Evolutionary conservation across 345 rosid genomes (phyloP), one percentile per base, ranked within the genome.

Genomic region (Sisymbrium irio): DNA sequence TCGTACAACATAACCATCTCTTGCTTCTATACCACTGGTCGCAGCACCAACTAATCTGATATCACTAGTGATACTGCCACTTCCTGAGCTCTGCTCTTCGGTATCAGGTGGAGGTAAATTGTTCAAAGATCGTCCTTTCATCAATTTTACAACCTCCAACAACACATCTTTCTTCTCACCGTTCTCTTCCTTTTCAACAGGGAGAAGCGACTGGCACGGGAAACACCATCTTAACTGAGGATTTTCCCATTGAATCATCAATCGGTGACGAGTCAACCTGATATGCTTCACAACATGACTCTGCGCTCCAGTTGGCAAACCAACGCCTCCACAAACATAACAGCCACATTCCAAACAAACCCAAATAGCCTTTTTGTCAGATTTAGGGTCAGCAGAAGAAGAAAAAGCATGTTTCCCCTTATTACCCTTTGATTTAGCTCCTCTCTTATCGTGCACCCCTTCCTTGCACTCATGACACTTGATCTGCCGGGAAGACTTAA

Each of bases 291-390:
- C 76, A 7, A 85, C 97, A 78, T 96, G 99, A 69, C 88, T 83
- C 58, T 89, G 94, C 50, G 89, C 39, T 61, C 85, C 83, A 50
- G 87, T 88, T 13, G 99, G 99, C 39, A 92, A 82, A 20, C 98
- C 98, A 79, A 88, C 83, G 55, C 96, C 97, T 28, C 90, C 98
- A 82, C 99, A 96, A 7, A 84, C 83, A 82, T 66, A 89, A 81
- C 86, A 92, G 53, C 96, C 98, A 79, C 99, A 96, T 47, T 83
- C 86, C 86, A 96, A 88, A 76, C 99, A 96, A 77, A 92, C 77
- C 99, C 99, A 96, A 41, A 87, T 81, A 50, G 92, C 95, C 77
- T 84, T 91, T 0, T 77, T 76, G 36, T 87, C 83, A 4, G 87
- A 77, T 66, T 88, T 92, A 11, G 89, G 74, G 27, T 84, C 88